Conservation (phyloP, 208 protist species). For the Acanthamoeba castellanii region DNA sequence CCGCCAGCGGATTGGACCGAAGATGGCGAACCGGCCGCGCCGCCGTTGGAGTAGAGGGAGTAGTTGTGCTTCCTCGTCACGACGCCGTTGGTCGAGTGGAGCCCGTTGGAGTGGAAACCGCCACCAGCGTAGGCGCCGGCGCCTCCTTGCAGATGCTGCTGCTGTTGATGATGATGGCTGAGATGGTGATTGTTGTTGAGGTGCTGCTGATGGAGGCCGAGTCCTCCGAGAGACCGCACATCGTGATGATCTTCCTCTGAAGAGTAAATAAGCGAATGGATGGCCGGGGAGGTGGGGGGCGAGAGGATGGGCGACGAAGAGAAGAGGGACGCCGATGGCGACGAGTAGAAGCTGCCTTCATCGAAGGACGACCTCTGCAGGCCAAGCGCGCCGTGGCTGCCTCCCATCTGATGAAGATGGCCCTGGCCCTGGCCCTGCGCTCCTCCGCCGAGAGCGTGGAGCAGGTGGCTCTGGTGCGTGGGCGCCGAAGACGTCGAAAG, state of each 20-base stretch:
- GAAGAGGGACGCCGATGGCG: slow-evolving; percentile 10
- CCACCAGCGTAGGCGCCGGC: neutral
- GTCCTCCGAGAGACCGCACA: slow-evolving; percentile 6
- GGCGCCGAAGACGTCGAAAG: neutral
- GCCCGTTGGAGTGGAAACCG: slow-evolving; percentile 36
- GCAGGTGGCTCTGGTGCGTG: neutral
- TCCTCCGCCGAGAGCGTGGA: neutral
- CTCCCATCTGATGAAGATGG: neutral
- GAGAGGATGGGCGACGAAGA: slow-evolving; percentile 54
- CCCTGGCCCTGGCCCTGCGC: neutral
- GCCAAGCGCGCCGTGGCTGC: neutral
- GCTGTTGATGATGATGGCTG: neutral
- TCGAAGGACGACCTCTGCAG: slow-evolving; percentile 37
- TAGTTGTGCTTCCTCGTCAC: slow-evolving; percentile 66
- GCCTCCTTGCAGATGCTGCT: neutral
- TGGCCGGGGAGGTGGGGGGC: slow-evolving; percentile 5
- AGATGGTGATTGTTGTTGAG: slow-evolving; percentile 54
- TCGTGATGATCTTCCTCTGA: slow-evolving; percentile 45
- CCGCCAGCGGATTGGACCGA: neutral
- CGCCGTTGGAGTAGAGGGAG: slow-evolving; percentile 18
- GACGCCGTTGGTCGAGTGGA: slow-evolving; percentile 62
- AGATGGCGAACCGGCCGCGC: neutral
- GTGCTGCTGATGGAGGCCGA: neutral
- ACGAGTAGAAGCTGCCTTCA: slow-evolving; percentile 61
- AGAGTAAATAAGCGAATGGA: slow-evolving; percentile 30